Conservation (phyloP, 2,329 filamentous ascomycete genomes). For the Colletotrichum noveboracense region DNA sequence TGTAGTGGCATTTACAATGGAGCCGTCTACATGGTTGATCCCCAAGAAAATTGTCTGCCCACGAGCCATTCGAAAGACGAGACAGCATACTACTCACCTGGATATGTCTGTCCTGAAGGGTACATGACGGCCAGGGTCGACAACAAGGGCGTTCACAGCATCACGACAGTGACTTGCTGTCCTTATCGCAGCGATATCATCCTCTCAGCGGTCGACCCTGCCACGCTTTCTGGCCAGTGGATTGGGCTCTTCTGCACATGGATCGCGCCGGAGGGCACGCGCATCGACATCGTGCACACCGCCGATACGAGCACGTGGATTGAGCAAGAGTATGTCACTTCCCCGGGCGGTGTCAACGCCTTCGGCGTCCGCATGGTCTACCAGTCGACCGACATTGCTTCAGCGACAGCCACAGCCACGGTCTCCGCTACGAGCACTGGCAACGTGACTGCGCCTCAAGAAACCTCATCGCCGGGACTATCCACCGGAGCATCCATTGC, state of each 20-base stretch:
- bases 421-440: background rate
- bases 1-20: constrained; percentile 20
- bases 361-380: constrained; percentile 30
- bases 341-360: constrained; percentile 24
- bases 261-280: constrained; percentile 18
- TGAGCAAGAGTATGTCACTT: background rate
- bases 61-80: constrained; percentile 15
- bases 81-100: constrained; percentile 17
- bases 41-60: constrained; percentile 22
- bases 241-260: constrained; percentile 26
- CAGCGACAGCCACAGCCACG: background rate
- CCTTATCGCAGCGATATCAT: constrained; percentile 23
- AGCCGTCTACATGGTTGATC: constrained; percentile 20
- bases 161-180: constrained; percentile 31
- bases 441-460: background rate
- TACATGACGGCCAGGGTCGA: constrained; percentile 25
- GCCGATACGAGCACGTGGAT: constrained; percentile 19
- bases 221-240: constrained; percentile 19
- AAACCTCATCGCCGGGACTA: background rate
- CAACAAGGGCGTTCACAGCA: constrained; percentile 22
- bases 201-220: constrained; percentile 24
- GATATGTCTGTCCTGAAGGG: constrained; percentile 4
- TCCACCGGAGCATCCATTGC: background rate
- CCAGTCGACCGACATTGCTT: constrained; percentile 23
- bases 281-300: constrained; percentile 20